phyloP scores from a whole-genome alignment of 2,329 filamentous ascomycete genomes.

The Delphinella strobiligena region DNA sequence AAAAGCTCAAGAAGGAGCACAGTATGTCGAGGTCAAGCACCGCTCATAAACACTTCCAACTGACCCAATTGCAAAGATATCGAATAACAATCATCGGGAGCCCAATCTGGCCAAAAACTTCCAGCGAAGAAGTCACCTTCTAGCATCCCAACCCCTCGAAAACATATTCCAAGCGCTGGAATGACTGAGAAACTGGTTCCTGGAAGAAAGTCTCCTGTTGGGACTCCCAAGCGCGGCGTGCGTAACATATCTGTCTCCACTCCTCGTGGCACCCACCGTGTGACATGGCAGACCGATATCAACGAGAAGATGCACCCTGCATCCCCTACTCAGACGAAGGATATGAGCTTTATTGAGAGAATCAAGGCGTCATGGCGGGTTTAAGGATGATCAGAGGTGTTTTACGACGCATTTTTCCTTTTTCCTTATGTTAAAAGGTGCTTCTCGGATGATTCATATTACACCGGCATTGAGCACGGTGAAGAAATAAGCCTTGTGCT shows the following conservation, averaged over 20 bases:
- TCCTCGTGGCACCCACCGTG: not conserved
- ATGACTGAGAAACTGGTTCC: not conserved
- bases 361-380: slow-evolving; percentile 7
- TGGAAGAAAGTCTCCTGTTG: slow-evolving; percentile 5
- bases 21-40: too few relatives aligned
- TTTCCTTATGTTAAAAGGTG: not conserved
- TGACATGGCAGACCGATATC: too few relatives aligned
- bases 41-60: too few relatives aligned
- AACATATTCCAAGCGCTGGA: not conserved
- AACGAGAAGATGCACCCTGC: not conserved
- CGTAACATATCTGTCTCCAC: not conserved
- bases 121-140: not conserved
- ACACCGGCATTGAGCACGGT: too few relatives aligned
- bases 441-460: too few relatives aligned
- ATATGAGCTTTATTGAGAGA: slow-evolving; percentile 8
- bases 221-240: slow-evolving; percentile 10
- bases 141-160: not conserved
- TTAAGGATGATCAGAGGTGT: not conserved
- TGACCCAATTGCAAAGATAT: too few relatives aligned
- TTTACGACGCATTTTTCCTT: not conserved
- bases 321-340: slow-evolving; percentile 1
- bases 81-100: slow-evolving; percentile 37
- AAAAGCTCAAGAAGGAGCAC: slow-evolving; percentile 94
- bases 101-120: slow-evolving; percentile 11
- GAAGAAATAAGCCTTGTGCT: too few relatives aligned